Evolutionary conservation across 352 stramenopile genomes (phyloP), one percentile per base, ranked within the genome.

Genomic region (Phytophthora fragariae): DNA sequence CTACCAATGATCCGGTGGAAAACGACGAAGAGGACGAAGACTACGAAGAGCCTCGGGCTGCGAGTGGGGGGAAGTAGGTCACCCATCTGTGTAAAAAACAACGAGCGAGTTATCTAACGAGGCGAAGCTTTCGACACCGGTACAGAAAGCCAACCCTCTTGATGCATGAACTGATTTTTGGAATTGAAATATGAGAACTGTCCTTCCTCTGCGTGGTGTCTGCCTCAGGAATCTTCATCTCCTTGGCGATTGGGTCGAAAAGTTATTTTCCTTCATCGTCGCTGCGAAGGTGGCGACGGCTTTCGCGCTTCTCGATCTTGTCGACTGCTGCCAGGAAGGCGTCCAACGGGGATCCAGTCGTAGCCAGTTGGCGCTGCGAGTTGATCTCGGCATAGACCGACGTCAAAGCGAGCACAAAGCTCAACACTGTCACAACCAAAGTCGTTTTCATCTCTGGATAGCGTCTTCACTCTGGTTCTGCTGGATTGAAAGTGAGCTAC

Each of bases 1-100:
- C 46, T 41, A 53, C 33, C 50, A 65, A 41, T 14, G 69, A 66
- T 35, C 14, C 41, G 3, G 61, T 70, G n/a, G 55, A 62, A 64
- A 67, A 24, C 50, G 63, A 71, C 58, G 69, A 77, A 60, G 59
- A 60, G 44, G 27, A 69, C 46, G 69, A 80, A 53, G 64, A 71
- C 2, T 60, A 65, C 35, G 62, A 79, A 4, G 60, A 78, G n/a
- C 72, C 57, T 9, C 57, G 31, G 50, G 62, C 71, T 66, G 74
- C 65, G 6, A 75, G 65, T 62, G 61, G 27, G 3, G 74, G 57
- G 27, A 81, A 75, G 39, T 81, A 75, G 39, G 52, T 27, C 21
- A 5, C 10, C 15, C 27, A 33, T 5, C 5, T 73, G 67, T 69
- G 63, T 53, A 60, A 12, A 44, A 5, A 55, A 54, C 39, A 50